Evolutionary conservation across 495 filamentous ascomycete species (phyloP), one percentile per base, ranked within the genome.

Genomic region (Neurospora sublineolata): DNA sequence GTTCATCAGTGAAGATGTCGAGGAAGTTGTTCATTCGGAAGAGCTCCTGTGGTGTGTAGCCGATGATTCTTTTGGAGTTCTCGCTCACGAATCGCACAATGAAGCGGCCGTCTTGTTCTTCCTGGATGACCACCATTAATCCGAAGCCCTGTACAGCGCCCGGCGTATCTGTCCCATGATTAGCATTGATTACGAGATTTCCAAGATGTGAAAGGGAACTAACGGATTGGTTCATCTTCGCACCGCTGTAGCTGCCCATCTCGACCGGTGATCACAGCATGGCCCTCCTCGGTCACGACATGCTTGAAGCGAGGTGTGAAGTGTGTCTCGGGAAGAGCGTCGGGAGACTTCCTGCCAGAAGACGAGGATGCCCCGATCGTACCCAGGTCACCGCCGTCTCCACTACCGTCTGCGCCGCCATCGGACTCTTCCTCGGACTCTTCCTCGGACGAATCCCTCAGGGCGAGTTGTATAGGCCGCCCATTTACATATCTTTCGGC

Each of bases 111-210:
- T 90, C 91, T 0, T 83, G 76, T 64, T 91, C 86, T 77, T 97
- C 92, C 67, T 88, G 85, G n/a, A 97, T 75, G 0, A 89, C 94
- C 30, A 98, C 74, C 68, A 97, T 81, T 3, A 92, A 81, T 3
- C 94, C 94, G 77, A 97, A 98, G 9, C 86, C 83, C 75, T 97
- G 94, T 1, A 97, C 83, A n/a, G 94, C 93, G 16, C 94, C 94
- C 1, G 94, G 94, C 16, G 93, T 91, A 74, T 93, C 52, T 64
- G 6, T 30, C 14, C 52, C 14, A 33, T 36, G 14, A 18, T 64
- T 64, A 64, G 52, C 52, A 60, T 60, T 60, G 52, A 6, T 30
- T 18, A 64, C 30, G 52, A 64, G 27, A 2, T 5, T 14, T 27
- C 14, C 3, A 27, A 27, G 4, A 58, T 30, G 20, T 5, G 23